Conservation (phyloP, 1,284 basidiomycete species). For the Violaceomyces palustris region DNA sequence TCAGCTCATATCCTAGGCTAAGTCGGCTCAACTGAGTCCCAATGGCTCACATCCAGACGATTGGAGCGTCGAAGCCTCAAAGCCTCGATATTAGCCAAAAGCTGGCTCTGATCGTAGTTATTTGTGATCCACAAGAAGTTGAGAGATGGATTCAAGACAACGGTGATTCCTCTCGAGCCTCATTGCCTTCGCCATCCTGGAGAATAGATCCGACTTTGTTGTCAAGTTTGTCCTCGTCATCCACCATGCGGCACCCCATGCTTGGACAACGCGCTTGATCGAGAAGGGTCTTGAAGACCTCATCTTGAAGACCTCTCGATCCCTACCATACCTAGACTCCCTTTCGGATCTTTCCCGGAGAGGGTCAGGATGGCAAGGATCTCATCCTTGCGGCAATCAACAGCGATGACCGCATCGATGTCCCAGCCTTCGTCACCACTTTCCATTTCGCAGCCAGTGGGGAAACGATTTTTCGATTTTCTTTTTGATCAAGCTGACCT, state of each 20-base stretch:
- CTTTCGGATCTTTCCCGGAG: background rate
- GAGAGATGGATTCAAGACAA: background rate
- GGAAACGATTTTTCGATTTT: background rate
- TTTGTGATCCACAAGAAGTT: background rate
- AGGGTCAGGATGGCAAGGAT: background rate
- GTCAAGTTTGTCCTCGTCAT: no score
- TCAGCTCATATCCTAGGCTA: no score
- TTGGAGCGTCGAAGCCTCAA: no score
- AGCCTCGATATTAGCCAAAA: no score
- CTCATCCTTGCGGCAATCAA: background rate
- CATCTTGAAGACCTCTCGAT: no score
- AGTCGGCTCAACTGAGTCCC: no score
- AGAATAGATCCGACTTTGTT: no score
- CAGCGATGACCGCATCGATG: background rate
- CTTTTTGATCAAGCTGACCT: background rate
- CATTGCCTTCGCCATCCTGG: background rate
- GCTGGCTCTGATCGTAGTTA: no score
- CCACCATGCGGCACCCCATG: no score
- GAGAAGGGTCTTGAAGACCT: no score
- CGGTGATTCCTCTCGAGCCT: background rate
- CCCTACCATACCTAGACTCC: background rate
- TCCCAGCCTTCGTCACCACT: background rate
- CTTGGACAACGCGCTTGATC: no score
- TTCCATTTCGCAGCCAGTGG: background rate
- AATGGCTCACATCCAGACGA: no score